Conservation (phyloP, 495 filamentous ascomycete species). For the Trichoderma parareesei region DNA sequence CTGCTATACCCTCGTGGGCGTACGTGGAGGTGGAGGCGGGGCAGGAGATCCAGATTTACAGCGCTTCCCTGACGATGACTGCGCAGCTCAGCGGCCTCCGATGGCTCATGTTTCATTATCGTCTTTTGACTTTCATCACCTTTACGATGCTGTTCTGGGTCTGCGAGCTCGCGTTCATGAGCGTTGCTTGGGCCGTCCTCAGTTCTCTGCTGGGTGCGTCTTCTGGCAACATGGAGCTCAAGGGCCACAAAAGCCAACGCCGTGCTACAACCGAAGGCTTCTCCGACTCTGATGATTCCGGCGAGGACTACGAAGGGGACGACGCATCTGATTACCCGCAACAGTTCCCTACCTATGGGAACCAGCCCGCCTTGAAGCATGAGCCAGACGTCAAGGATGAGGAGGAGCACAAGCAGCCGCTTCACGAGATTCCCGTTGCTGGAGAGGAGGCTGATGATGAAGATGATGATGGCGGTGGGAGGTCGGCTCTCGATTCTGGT, state of each 20-base stretch:
- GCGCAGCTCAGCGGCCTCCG: conserved; percentile 69
- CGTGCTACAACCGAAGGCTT: background rate
- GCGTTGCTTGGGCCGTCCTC: conserved; percentile 42
- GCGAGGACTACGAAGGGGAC: conserved; percentile 25
- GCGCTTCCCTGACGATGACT: conserved; percentile 54
- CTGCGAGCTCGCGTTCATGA: conserved; percentile 54
- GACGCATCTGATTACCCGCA: conserved; percentile 29
- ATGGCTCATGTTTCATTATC: conserved; percentile 80
- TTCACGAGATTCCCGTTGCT: conserved; percentile 11
- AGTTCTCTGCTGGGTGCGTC: conserved; percentile 29
- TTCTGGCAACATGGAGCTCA: conserved; percentile 2
- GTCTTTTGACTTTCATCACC: conserved; percentile 55
- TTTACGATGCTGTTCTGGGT: conserved; percentile 68
- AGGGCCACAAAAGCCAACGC: background rate
- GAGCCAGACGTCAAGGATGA: conserved; percentile 23
- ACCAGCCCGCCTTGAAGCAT: conserved; percentile 42
- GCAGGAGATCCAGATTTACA: conserved; percentile 65
- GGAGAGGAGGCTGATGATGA: conserved; percentile 29
- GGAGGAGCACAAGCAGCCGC: conserved; percentile 13
- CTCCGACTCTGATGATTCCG: conserved; percentile 8
- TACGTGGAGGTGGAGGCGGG: conserved; percentile 61
- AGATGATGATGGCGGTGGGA: conserved; percentile 32
- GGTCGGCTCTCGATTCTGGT: conserved; percentile 33
- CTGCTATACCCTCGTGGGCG: conserved; percentile 48
- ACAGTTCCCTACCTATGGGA: conserved; percentile 48